Percentiles rank a stretch among this genome's conserved stretches.
phyloP scores from a whole-genome alignment of 2,329 filamentous ascomycete species.

The Podosphaera xanthii region DNA sequence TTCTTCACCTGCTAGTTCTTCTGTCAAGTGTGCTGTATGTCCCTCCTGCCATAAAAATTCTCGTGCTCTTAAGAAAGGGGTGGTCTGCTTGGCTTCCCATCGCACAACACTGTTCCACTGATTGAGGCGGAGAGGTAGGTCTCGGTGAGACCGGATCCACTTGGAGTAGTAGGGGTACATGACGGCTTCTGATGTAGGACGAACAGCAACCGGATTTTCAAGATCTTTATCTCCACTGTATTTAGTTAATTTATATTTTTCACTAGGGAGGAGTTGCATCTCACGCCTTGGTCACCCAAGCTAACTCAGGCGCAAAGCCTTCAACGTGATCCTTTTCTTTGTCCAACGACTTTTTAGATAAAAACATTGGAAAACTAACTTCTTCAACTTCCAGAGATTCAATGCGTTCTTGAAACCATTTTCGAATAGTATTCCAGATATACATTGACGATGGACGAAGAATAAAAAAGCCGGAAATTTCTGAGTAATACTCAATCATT shows the following conservation, averaged over 20 bases:
- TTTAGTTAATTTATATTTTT: constrained; percentile 10
- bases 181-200: constrained; percentile 50
- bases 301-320: constrained; percentile 86
- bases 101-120: constrained; percentile 91
- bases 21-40: constrained; percentile 60
- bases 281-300: constrained; percentile 69
- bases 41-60: constrained; percentile 97
- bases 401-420: constrained; percentile 51
- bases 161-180: constrained; percentile 95
- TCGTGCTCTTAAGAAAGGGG: constrained; percentile 70
- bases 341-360: constrained; percentile 65
- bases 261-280: constrained; percentile 10
- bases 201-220: constrained; percentile 51
- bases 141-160: constrained; percentile 91
- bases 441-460: constrained; percentile 50
- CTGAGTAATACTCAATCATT: constrained; percentile 84
- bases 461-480: constrained; percentile 95
- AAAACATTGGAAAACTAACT: constrained; percentile 89
- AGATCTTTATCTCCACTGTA: constrained; percentile 70
- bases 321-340: constrained; percentile 86
- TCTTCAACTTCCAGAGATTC: constrained; percentile 85
- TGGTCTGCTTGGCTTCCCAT: constrained; percentile 91
- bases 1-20: constrained; percentile 60
- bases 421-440: constrained; percentile 41
- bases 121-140: constrained; percentile 81